Conservation (phyloP, 352 stramenopile genomes). For the Phytophthora palmivora region DNA sequence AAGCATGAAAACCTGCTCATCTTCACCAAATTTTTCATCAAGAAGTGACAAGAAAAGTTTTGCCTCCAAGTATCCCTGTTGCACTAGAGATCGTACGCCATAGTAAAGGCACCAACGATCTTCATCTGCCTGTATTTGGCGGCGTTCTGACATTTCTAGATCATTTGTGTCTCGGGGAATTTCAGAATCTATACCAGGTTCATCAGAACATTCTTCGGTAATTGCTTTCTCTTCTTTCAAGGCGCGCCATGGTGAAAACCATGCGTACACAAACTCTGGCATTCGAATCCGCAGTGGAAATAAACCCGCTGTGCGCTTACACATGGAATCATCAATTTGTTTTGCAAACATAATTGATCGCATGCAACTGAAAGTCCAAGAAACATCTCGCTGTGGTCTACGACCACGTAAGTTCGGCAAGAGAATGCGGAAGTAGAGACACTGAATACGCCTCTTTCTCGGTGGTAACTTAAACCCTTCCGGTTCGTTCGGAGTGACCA, state of each 20-base stretch:
- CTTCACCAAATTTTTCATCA: slow-evolving; percentile 93
- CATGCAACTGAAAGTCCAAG: slow-evolving; percentile 92
- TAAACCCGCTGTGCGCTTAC: slow-evolving; percentile 46
- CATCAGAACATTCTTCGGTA: slow-evolving; percentile 33
- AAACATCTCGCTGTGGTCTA: slow-evolving; percentile 73
- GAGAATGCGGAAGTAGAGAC: slow-evolving; percentile 91
- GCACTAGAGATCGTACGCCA: slow-evolving; percentile 85
- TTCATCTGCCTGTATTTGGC: slow-evolving; percentile 79
- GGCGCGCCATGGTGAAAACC: slow-evolving; percentile 84
- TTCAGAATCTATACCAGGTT: slow-evolving; percentile 7
- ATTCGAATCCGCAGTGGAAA: slow-evolving; percentile 83
- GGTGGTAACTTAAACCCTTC: slow-evolving; percentile 21
- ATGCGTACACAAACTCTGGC: slow-evolving; percentile 94
- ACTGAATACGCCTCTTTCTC: slow-evolving; percentile 72
- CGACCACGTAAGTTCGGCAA: slow-evolving; percentile 89
- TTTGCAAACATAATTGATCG: slow-evolving; percentile 92
- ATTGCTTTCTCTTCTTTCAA: slow-evolving; percentile 67
- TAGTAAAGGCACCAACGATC: slow-evolving; percentile 95
- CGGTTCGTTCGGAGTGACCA: slow-evolving; percentile 4
- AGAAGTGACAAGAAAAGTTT: slow-evolving; percentile 93
- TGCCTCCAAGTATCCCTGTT: slow-evolving; percentile 88
- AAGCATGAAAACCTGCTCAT: slow-evolving; percentile 91
- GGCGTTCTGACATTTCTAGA: slow-evolving; percentile 37
- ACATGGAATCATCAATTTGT: slow-evolving; percentile 82
- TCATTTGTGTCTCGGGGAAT: slow-evolving; percentile 17